Evolutionary conservation across 139 green algal genomes (phyloP), one percentile per base, ranked within the genome.

Genomic region (Pedinophyceae sp.): DNA sequence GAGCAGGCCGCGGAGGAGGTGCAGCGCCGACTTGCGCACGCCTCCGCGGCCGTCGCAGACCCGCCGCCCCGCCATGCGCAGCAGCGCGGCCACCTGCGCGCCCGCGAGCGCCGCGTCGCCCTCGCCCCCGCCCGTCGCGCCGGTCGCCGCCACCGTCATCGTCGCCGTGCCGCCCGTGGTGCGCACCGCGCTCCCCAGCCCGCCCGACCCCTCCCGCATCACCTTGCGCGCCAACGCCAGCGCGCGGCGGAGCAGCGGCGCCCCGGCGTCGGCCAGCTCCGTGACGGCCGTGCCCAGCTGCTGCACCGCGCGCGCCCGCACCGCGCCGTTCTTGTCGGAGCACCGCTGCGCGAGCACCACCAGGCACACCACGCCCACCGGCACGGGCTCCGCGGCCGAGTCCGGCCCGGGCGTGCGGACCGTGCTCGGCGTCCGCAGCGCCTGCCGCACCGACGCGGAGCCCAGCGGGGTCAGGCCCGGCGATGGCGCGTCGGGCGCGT

Each of bases 1-100:
- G 47, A 86, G 56, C 45, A 76, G 28, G 2, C 39, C 54, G 60
- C 82, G 71, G 61, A 87, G 70, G 55, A 87, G 71, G 71, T 67
- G 48, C 62, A 87, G 39, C 7, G 62, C 77, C 16, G 67, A 69
- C 55, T 81, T 80, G 52, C 81, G 71, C 51, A 86, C 81, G 0
- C 61, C 58, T 19, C 69, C 76, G 62, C 86, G 86, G 40, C 77
- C 69, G 54, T 90, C 81, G 3, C 55, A 51, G 52, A 61, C 69
- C 19, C 81, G 74, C 2, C 58, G 45, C 55, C 68, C 58, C 27
- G 70, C 69, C 49, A 80, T 58, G 3, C 45, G 26, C 28, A 72
- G 49, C 24, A 85, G 48, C 24, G 62, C 50, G 3, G 30, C 30
- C 20, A 81, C 51, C 10, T 7, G 7, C 10, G 10, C 34, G 10